Evolutionary conservation across 768 basidiomycete species (phyloP), one percentile per base, ranked within the genome.

Genomic region (Auricularia cornea): DNA sequence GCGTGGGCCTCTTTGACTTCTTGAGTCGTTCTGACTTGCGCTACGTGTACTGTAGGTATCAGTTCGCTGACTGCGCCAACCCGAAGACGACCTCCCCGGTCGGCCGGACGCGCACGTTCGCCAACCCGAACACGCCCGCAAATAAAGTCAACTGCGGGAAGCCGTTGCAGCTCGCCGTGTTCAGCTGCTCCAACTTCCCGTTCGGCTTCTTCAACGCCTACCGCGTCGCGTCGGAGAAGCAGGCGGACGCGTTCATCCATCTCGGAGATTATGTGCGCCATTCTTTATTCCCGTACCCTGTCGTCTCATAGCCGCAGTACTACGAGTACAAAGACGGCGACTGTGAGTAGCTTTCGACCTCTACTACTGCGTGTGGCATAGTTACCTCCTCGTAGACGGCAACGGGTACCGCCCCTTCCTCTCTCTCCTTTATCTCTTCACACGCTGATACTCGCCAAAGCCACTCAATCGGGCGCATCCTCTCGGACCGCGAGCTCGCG

Each of bases 401-500:
- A 38, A 38, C 35, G 35, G 35, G 35, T 38, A 38, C 10, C 35
- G 8, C 35, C 35, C 35, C 16, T 14, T 38, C 35, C 16, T 38
- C 35, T n/a, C 35, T 1, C 3, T 38, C 35, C 10, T 2, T 8
- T 38, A 10, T 38, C 2, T 14, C 35, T 38, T 38, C 35, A 8
- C 35, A 38, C 35, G 16, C 35, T 38, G 1, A 35, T 14, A 1
- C 10, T 38, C n/a, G 16, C 16, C 16, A 14, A 1, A 81, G 82
- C 18, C 77, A 79, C 8, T 67, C 73, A 11, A 82, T 85, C 62
- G 81, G 81, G 14, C 79, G 85, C 38, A 67, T 75, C 63, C 77
- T 78, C 28, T 74, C 82, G 1, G 83, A 83, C 18, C 74, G 82
- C 44, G 85, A 85, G 69, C 74, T 84, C 52, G 82, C 81, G 0